Conservation (phyloP, 2,329 filamentous ascomycete genomes). For the Aureobasidium uvarum region DNA sequence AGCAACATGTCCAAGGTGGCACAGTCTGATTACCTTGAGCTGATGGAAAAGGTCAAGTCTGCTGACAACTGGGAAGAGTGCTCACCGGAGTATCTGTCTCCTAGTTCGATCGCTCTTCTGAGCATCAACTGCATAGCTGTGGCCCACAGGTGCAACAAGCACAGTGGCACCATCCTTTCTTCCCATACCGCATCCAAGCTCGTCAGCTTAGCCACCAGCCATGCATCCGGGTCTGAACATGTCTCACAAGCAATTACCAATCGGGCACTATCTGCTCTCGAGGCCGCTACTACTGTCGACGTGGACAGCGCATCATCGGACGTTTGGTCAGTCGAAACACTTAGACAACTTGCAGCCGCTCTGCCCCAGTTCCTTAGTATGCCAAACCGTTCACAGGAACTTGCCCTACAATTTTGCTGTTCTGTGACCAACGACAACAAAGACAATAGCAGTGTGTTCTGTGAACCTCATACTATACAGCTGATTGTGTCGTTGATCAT, state of each 20-base stretch:
- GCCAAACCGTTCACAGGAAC: constrained; percentile 25
- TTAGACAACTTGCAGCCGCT: constrained; percentile 6
- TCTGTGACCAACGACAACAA: constrained; percentile 83
- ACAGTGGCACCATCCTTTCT: constrained; percentile 34
- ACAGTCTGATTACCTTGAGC: constrained; percentile 55
- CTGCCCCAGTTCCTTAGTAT: neutral
- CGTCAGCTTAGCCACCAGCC: constrained; percentile 43
- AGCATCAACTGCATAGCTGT: constrained; percentile 39
- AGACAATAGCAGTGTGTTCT: constrained; percentile 66
- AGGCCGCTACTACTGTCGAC: constrained; percentile 34
- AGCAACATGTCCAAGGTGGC: constrained; percentile 67
- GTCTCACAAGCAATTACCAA: neutral
- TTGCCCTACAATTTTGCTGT: constrained; percentile 69
- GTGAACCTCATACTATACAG: constrained; percentile 53
- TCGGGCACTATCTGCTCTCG: constrained; percentile 30
- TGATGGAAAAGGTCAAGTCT: constrained; percentile 54
- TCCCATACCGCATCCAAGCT: constrained; percentile 36
- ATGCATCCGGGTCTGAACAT: neutral
- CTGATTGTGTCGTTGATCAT: constrained; percentile 36
- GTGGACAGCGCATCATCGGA: neutral
- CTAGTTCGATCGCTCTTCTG: constrained; percentile 63
- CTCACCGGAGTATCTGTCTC: constrained; percentile 55
- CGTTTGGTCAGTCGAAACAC: constrained; percentile 11
- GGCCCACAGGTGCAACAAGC: constrained; percentile 38
- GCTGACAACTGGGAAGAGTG: constrained; percentile 58